Conservation (phyloP, 345 rosid genomes). For the Gossypium rotundifolium region DNA sequence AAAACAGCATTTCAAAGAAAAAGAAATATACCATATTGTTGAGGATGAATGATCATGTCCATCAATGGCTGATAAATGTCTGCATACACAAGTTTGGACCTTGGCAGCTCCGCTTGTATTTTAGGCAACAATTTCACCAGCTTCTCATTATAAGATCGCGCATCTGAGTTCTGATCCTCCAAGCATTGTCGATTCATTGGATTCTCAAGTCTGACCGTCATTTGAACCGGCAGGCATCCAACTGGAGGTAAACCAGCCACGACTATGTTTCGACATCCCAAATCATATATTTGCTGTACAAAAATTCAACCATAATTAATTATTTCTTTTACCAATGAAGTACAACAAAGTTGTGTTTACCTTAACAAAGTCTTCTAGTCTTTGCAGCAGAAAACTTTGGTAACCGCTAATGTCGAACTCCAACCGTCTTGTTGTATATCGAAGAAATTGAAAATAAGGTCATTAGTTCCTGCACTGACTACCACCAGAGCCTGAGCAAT, state of each 20-base stretch:
- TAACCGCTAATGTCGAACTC: background rate
- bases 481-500: background rate
- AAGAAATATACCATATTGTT: no score
- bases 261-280: background rate
- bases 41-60: no score
- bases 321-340: background rate
- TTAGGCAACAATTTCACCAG: background rate
- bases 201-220: background rate
- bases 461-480: background rate
- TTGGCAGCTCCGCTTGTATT: no score
- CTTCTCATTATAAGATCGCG: background rate
- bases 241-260: background rate
- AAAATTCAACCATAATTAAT: background rate
- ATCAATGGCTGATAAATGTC: no score
- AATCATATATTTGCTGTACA: background rate
- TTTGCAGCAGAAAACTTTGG: background rate
- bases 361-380: background rate
- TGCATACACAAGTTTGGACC: no score
- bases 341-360: background rate
- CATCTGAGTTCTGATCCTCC: background rate
- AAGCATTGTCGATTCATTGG: background rate
- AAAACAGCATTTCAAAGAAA: no score
- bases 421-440: background rate
- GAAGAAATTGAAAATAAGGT: background rate
- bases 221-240: background rate